These are phyloP conservation scores for Penicillium simplicissimum DNA, from an alignment of 495 filamentous ascomycete genomes.

Conservation along the genomic window DNA sequence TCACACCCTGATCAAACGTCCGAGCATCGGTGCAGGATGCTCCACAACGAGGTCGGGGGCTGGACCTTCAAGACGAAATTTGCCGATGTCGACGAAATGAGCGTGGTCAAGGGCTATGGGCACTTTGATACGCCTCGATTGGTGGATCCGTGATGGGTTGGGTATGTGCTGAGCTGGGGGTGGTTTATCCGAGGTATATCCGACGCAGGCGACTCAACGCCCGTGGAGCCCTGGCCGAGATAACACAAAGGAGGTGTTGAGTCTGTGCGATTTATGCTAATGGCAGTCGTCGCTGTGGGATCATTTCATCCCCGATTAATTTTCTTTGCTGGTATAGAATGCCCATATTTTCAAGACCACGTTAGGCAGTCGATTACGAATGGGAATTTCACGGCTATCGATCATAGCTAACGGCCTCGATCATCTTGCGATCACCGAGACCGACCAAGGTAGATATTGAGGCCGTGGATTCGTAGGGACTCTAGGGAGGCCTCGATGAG, in stretches of 20 bases:
- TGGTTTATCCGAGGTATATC: neutral
- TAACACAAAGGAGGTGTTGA: neutral
- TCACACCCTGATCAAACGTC: conserved; percentile 17
- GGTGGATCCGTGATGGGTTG: conserved; percentile 34
- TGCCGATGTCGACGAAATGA: conserved; percentile 78
- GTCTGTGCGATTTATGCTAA: neutral
- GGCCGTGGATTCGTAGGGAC: too few relatives aligned
- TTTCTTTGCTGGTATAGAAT: neutral
- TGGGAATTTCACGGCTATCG: too few relatives aligned
- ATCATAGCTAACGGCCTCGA: too few relatives aligned
- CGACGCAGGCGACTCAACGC: neutral
- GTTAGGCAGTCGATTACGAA: too few relatives aligned
- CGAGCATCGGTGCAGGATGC: conserved; percentile 37
- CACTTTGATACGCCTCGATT: conserved; percentile 76
- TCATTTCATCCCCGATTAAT: neutral
- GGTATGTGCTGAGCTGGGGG: neutral
- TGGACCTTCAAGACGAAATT: conserved; percentile 84
- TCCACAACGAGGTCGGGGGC: conserved; percentile 69
- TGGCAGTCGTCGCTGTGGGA: neutral
- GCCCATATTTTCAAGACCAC: too few relatives aligned
- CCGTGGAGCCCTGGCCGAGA: neutral
- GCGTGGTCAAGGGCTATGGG: conserved; percentile 84
- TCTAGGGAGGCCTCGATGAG: too few relatives aligned
- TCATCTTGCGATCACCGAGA: too few relatives aligned
- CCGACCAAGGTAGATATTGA: too few relatives aligned